Percentiles rank a stretch among this genome's conserved stretches.
These are phyloP conservation scores for Entomortierella chlamydospora DNA, from an alignment of 192 early-diverging fungal species.

Conservation along the genomic window DNA sequence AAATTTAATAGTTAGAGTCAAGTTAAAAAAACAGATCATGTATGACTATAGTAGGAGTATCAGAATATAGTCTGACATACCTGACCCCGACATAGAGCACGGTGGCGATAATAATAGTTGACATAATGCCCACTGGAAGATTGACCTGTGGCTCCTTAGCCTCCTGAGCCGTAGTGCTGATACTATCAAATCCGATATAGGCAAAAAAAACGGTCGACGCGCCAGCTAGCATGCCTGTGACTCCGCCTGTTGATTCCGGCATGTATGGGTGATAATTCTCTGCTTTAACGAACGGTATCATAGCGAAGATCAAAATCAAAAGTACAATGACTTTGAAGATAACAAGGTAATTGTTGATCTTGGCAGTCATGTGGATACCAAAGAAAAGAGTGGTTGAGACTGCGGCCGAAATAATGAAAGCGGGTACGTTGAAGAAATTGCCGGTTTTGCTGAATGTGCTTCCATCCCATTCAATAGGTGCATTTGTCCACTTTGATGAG, in stretches of 20 bases:
- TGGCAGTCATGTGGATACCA: conserved; percentile 81
- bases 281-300: conserved; percentile 74
- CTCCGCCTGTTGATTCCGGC: conserved; percentile 72
- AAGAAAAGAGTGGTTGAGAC: conserved; percentile 74
- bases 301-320: conserved; percentile 83
- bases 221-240: conserved; percentile 76
- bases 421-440: conserved; percentile 82
- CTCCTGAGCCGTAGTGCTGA: conserved; percentile 89
- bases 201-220: conserved; percentile 85
- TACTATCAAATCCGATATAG: conserved; percentile 90
- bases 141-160: conserved; percentile 82
- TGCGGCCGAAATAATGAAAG: conserved; percentile 72
- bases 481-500: conserved; percentile 65
- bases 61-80: conserved; percentile 2
- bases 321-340: conserved; percentile 80
- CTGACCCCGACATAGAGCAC: conserved; percentile 79
- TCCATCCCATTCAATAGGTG: conserved; percentile 73
- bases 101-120: conserved; percentile 80
- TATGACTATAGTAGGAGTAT: not conserved
- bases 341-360: conserved; percentile 80
- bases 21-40: too few relatives aligned
- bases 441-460: conserved; percentile 32
- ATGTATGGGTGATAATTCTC: conserved; percentile 87
- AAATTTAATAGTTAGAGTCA: not conserved
- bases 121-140: conserved; percentile 90